These are phyloP conservation scores for Stromatinia cepivora DNA, from an alignment of 2,329 filamentous ascomycete genomes.

Conservation along the genomic window DNA sequence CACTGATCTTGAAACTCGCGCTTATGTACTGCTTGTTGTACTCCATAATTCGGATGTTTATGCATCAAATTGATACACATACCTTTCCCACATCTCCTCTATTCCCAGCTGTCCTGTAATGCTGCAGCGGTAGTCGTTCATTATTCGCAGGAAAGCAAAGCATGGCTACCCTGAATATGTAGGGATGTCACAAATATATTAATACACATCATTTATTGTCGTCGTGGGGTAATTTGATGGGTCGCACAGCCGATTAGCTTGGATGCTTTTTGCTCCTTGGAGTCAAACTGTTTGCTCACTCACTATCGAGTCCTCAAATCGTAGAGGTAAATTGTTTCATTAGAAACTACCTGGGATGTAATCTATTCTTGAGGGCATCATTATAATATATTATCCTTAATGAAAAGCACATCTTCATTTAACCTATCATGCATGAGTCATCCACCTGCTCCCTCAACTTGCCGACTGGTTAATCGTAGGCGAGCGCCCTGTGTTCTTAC, in stretches of 20 bases:
- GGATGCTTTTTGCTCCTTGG: conserved; percentile 1
- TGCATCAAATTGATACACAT: conserved; percentile 8
- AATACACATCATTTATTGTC: conserved; percentile 4
- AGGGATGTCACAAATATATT: conserved; percentile 10
- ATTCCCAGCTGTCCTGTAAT: neutral
- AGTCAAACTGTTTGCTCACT: neutral
- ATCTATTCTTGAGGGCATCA: neutral
- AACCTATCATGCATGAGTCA: neutral
- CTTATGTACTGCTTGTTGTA: neutral
- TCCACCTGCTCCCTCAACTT: neutral
- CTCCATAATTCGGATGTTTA: conserved; percentile 6
- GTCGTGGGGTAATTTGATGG: conserved; percentile 20
- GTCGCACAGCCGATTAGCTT: conserved; percentile 18
- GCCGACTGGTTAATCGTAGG: neutral
- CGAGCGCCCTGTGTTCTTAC: conserved; percentile 7
- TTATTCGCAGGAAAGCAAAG: neutral
- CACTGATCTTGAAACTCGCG: conserved; percentile 23
- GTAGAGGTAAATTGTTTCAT: neutral
- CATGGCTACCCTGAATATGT: conserved; percentile 6
- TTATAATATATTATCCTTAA: neutral
- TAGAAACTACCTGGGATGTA: neutral
- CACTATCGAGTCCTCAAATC: neutral
- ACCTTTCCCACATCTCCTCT: neutral
- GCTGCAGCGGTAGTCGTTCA: neutral
- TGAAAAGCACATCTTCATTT: conserved; percentile 6